Base-by-base conservation (phyloP, 768 basidiomycete species). In the Amanita subjunquillea region DNA sequence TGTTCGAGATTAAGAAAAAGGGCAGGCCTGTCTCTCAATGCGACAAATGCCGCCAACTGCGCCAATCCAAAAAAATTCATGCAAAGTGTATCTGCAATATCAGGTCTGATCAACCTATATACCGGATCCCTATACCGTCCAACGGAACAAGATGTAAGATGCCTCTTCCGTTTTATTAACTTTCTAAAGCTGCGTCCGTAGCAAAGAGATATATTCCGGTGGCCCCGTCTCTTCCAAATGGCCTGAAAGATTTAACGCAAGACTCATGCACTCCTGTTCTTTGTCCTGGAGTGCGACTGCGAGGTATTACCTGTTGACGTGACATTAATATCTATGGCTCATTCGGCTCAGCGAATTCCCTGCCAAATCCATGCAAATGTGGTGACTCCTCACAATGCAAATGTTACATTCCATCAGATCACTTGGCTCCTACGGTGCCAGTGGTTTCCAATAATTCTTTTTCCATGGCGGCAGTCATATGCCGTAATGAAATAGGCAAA, bases 1-100 rank as follows among this genome's bases (percentile, higher is more conserved):
- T 96, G n/a, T 92, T 89, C 56, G 90, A 94, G 65, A 83, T 95
- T 54, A 90, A 92, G 75, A 89, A 87, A 73, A 93, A 95, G 64
- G 93, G 93, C 2, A 77, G 93, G 6, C 93, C 93, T 0, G 79
- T 91, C 13, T 91, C 92, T 6, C 92, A 95, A 64, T 96, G 93
- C 68, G 75, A 79, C 50, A 82, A 81, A 58, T 95, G 93, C 63
- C 82, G 90, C 34, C 80, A 89, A 59, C 74, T 88, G 32, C 79
- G 92, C 15, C 85, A 89, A 66, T 84, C 83, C 40, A 85, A 82
- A 66, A 82, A 78, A 56, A 74, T 91, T 30, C 90, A 92, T 62
- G 85, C 87, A 30, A 91, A 87, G 61, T 91, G 89, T 64, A 82
- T 76, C 49, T 91, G 90, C 57, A 72, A 75, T 51, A 70, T 72